These are phyloP conservation scores for Ophiosphaerella narmari DNA, from an alignment of 2,329 filamentous ascomycete genomes.

Conservation along the genomic window DNA sequence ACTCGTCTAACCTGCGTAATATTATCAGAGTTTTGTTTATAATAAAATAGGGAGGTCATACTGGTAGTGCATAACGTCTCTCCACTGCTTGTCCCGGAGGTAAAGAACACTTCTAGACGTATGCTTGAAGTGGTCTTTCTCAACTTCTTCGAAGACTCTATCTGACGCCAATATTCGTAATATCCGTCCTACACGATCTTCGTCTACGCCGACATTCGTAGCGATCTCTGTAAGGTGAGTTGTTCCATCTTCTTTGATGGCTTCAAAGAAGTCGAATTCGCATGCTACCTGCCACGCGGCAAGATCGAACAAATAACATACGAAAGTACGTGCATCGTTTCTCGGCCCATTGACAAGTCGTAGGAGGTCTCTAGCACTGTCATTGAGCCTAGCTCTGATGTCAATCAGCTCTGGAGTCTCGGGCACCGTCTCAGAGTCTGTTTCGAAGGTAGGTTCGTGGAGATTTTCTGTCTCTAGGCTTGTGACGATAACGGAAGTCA, in stretches of 20 bases:
- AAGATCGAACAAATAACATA: conserved; percentile 20
- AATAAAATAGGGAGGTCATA: not conserved
- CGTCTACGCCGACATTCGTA: conserved; percentile 15
- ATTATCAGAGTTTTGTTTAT: no score
- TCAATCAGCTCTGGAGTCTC: conserved; percentile 12
- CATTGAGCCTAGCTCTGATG: conserved; percentile 19
- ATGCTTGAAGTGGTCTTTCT: conserved; percentile 23
- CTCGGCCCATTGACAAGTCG: conserved; percentile 29
- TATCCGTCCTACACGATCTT: conserved; percentile 16
- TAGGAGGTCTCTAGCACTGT: conserved; percentile 18
- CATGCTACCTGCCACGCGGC: conserved; percentile 27
- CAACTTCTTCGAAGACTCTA: conserved; percentile 20
- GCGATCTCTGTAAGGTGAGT: conserved; percentile 15
- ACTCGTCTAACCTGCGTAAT: conserved; percentile 30
- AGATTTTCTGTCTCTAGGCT: conserved; percentile 11
- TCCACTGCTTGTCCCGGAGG: conserved; percentile 15
- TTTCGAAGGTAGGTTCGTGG: conserved; percentile 18
- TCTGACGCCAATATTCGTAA: conserved; percentile 20
- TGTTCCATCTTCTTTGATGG: conserved; percentile 12
- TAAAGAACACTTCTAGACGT: conserved; percentile 17
- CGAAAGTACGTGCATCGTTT: conserved; percentile 15
- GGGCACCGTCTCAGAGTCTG: conserved; percentile 8
- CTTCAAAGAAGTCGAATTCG: conserved; percentile 21
- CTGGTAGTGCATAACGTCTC: conserved; percentile 21
- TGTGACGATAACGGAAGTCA: conserved; percentile 13